These are phyloP conservation scores for Wickerhamiella cacticola DNA, from an alignment of 805 yeast genomes.

Conservation along the genomic window DNA sequence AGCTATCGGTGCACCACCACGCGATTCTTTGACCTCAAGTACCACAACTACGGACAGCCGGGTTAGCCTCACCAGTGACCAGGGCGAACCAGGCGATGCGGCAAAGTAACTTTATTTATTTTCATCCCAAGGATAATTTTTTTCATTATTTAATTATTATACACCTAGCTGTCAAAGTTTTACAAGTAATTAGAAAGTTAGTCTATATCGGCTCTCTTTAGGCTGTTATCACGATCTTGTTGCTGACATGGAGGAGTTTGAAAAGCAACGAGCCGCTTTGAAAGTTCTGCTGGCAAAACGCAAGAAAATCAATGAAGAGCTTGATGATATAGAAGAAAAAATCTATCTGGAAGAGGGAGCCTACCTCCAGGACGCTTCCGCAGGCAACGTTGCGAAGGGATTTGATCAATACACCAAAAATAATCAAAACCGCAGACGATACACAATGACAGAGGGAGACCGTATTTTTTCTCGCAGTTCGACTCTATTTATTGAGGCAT, in stretches of 20 bases:
- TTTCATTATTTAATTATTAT: no score
- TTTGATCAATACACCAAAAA: slow-evolving; percentile 66
- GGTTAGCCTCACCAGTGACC: neutral
- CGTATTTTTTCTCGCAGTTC: slow-evolving; percentile 70
- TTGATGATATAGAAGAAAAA: slow-evolving; percentile 56
- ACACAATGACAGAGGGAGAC: slow-evolving; percentile 50
- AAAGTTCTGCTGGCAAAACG: slow-evolving; percentile 47
- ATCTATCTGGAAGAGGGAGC: slow-evolving; percentile 67
- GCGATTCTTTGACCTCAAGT: neutral
- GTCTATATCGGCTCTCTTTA: neutral
- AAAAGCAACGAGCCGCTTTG: slow-evolving; percentile 51
- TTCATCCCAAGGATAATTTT: neutral
- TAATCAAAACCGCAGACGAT: slow-evolving; percentile 38
- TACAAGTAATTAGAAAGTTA: no score
- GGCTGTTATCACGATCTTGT: neutral
- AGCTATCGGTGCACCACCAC: neutral
- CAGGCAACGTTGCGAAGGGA: slow-evolving; percentile 82
- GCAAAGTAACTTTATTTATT: slow-evolving; percentile 1
- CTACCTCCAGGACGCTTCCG: slow-evolving; percentile 58
- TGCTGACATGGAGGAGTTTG: slow-evolving; percentile 39
- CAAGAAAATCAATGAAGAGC: slow-evolving; percentile 44
- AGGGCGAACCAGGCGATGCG: neutral
- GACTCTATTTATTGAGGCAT: slow-evolving; percentile 46
- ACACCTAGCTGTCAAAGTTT: no score
- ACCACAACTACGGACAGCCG: neutral